A percentile compares a stretch with the other conserved stretches of the same genome.
Conservation (phyloP, 257 asterid species). For the Rubia yunnanensis region DNA sequence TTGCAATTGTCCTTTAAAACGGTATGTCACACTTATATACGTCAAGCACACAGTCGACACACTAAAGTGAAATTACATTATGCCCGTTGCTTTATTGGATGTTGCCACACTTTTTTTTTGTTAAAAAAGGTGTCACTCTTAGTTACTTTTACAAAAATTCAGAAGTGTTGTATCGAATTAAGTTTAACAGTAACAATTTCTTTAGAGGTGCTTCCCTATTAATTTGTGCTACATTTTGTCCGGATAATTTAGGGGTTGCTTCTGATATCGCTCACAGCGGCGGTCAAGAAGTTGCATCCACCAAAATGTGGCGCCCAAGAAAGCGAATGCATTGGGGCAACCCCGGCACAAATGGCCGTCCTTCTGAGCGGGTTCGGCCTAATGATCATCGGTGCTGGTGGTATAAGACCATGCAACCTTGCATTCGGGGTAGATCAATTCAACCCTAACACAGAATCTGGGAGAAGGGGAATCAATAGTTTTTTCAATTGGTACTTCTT, state of each 20-base stretch:
- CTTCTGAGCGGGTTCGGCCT: conserved; percentile 52
- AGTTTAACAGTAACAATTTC: too few relatives aligned
- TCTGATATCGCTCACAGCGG: conserved; percentile 48
- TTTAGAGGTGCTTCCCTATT: not conserved
- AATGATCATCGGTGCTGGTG: conserved; percentile 63
- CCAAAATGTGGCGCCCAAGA: conserved; percentile 29
- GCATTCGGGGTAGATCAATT: conserved; percentile 86
- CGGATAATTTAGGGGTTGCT: conserved; percentile 32
- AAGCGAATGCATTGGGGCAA: conserved; percentile 32
- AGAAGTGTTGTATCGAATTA: not conserved
- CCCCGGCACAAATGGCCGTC: conserved; percentile 48
- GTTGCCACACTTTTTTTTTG: not conserved
- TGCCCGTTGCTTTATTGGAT: too few relatives aligned
- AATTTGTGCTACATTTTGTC: not conserved
- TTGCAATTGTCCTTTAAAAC: too few relatives aligned
- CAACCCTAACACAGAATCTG: conserved; percentile 57
- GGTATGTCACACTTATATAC: too few relatives aligned
- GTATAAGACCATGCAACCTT: conserved; percentile 72
- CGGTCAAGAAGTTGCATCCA: conserved; percentile 56
- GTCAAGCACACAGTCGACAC: too few relatives aligned
- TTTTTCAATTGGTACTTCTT: conserved; percentile 85
- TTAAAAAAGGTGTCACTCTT: not conserved
- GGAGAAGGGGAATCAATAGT: conserved; percentile 55
- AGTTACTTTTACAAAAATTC: not conserved
- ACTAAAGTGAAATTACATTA: too few relatives aligned